These are phyloP conservation scores for Trichoderma hamatum DNA, from an alignment of 2,329 filamentous ascomycete genomes.

Conservation along the genomic window DNA sequence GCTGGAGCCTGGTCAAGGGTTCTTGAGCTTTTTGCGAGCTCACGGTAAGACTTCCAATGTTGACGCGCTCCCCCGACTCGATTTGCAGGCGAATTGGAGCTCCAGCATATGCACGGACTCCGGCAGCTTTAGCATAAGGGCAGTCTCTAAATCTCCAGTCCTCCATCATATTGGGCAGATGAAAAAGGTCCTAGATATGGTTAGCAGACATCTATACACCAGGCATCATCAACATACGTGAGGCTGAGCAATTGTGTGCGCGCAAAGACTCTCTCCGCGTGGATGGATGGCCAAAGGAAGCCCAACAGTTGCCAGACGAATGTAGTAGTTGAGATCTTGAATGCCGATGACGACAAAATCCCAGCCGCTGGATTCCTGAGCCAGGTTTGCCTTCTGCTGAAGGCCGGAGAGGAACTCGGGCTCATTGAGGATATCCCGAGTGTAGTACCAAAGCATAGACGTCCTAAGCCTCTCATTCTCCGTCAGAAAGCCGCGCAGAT, in stretches of 20 bases:
- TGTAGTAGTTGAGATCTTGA: background rate
- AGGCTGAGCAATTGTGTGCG: background rate
- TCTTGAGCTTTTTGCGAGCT: background rate
- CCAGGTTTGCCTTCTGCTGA: background rate
- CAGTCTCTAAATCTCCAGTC: background rate
- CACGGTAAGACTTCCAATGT: background rate
- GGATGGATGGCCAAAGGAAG: background rate
- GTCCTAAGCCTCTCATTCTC: background rate
- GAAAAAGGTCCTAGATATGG: background rate
- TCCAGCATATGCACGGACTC: background rate
- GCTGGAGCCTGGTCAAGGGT: constrained; percentile 1
- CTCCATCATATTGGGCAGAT: background rate
- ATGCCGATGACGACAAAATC: background rate
- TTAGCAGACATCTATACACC: background rate
- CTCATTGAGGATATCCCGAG: background rate
- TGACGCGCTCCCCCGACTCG: background rate
- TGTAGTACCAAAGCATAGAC: background rate
- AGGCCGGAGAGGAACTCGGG: background rate
- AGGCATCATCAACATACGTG: background rate
- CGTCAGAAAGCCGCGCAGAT: background rate
- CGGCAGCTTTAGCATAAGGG: background rate
- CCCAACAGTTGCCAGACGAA: background rate
- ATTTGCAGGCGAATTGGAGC: background rate
- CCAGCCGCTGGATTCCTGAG: background rate
- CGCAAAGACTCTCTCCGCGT: background rate